phyloP scores from a whole-genome alignment of 129 eudicot genomes.

The Helianthus tuberosus region DNA sequence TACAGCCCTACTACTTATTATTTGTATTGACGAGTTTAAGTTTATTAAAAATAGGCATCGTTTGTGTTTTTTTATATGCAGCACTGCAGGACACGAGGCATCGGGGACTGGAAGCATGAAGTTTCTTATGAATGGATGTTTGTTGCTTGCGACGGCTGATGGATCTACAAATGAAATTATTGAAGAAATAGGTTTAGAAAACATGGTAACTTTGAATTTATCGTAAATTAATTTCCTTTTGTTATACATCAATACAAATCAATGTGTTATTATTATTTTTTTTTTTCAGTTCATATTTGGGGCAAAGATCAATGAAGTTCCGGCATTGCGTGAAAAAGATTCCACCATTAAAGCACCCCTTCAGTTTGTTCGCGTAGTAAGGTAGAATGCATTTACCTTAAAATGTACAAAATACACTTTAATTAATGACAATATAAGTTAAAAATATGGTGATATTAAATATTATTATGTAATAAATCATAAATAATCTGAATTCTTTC shows the following conservation, averaged over 20 bases:
- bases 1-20: too few species aligned
- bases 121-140: conserved; percentile 66
- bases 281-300: conserved; percentile 53
- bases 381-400: conserved; percentile 35
- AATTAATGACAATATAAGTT: not conserved
- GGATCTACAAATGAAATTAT: conserved; percentile 59
- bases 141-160: conserved; percentile 59
- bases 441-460: not conserved
- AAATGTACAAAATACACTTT: too few species aligned
- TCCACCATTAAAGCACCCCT: conserved; percentile 40
- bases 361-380: conserved; percentile 59
- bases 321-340: conserved; percentile 52
- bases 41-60: not conserved
- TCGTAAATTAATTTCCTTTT: conserved; percentile 12
- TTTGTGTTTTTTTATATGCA: conserved; percentile 23
- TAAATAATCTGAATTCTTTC: conserved; percentile 8
- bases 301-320: conserved; percentile 56
- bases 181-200: conserved; percentile 63
- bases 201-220: conserved; percentile 45
- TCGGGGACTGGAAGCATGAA: conserved; percentile 70
- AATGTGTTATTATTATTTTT: not conserved
- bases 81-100: conserved; percentile 76
- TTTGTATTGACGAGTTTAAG: not conserved
- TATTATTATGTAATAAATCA: conserved; percentile 4
- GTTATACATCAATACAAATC: not conserved